phyloP scores from a whole-genome alignment of 1,139 yeast species.

The Geotrichum cucujoidarum region DNA sequence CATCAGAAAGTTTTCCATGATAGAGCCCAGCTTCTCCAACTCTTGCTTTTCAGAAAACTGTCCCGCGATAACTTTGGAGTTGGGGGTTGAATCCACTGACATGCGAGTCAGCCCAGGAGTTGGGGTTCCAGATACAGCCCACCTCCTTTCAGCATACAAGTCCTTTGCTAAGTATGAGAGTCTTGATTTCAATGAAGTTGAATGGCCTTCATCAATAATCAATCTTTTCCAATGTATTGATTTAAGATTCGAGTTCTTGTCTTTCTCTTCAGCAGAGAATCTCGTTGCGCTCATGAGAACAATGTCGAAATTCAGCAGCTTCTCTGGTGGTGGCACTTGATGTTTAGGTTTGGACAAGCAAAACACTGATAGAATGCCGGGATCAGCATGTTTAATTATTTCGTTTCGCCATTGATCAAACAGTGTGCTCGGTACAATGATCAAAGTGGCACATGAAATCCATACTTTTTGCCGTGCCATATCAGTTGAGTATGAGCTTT shows the following conservation, averaged over 20 bases:
- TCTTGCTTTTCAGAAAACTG: constrained; percentile 35
- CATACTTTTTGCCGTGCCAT: constrained; percentile 34
- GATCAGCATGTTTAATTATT: constrained; percentile 49
- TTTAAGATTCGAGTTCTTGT: constrained; percentile 13
- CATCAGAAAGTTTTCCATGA: constrained; percentile 47
- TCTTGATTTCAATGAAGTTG: constrained; percentile 47
- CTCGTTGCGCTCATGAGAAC: constrained; percentile 49
- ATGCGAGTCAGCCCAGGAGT: constrained; percentile 62
- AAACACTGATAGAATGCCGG: constrained; percentile 22
- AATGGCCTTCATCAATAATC: constrained; percentile 72
- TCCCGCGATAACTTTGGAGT: not conserved
- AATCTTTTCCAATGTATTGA: constrained; percentile 59
- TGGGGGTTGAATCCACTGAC: constrained; percentile 28
- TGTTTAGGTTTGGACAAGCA: constrained; percentile 21
- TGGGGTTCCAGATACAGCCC: constrained; percentile 77
- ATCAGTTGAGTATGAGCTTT: constrained; percentile 20
- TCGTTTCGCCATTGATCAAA: constrained; percentile 64
- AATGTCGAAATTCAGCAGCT: constrained; percentile 46
- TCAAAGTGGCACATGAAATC: constrained; percentile 51
- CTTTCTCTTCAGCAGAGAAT: constrained; percentile 39
- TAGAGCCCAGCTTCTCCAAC: constrained; percentile 48
- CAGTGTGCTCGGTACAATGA: constrained; percentile 62
- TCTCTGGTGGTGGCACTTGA: constrained; percentile 31
- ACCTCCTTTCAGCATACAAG: constrained; percentile 53
- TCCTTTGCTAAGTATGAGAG: constrained; percentile 46